phyloP scores from a whole-genome alignment of 2,329 filamentous ascomycete genomes.

The Fusarium verticillioides region DNA sequence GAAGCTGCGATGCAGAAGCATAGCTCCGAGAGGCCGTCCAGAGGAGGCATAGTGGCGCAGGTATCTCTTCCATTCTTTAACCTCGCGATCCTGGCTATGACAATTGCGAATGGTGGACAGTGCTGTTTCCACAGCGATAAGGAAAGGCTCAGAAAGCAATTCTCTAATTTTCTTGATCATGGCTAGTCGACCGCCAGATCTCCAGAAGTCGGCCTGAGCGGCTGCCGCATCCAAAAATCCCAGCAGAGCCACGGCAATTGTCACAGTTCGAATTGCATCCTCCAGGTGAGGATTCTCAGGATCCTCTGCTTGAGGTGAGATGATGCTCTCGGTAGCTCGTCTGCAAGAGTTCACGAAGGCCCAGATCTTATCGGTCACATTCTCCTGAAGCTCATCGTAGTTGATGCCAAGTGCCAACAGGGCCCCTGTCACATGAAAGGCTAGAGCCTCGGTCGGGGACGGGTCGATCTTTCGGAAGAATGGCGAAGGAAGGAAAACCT shows the following conservation, averaged over 20 bases:
- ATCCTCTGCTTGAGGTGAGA: slow-evolving; percentile 64
- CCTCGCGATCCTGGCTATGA: slow-evolving; percentile 69
- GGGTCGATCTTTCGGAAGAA: slow-evolving; percentile 85
- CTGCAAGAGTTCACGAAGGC: slow-evolving; percentile 79
- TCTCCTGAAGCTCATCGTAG: slow-evolving; percentile 74
- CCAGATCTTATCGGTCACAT: slow-evolving; percentile 73
- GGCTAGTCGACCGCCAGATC: slow-evolving; percentile 74
- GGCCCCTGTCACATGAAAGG: slow-evolving; percentile 81
- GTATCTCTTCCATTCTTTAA: slow-evolving; percentile 90
- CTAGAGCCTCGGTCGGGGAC: slow-evolving; percentile 87
- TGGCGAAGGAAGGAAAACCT: slow-evolving; percentile 81
- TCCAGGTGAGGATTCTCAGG: slow-evolving; percentile 70
- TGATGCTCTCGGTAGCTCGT: slow-evolving; percentile 66
- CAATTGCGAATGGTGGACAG: slow-evolving; percentile 91
- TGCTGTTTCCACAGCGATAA: slow-evolving; percentile 87
- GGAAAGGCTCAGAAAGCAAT: slow-evolving; percentile 84
- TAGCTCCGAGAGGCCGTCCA: slow-evolving; percentile 86
- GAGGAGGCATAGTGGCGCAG: slow-evolving; percentile 82
- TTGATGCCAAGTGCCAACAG: slow-evolving; percentile 83
- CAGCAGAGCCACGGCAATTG: slow-evolving; percentile 84
- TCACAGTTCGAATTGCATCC: slow-evolving; percentile 75
- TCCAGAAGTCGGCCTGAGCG: slow-evolving; percentile 84
- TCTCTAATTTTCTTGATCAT: slow-evolving; percentile 77
- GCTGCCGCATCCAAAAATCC: slow-evolving; percentile 90
- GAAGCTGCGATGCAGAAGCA: slow-evolving; percentile 90